Evolutionary conservation across 2,329 filamentous ascomycete genomes (phyloP), one percentile per base, ranked within the genome.

Genomic region (Diplodia sapinea): DNA sequence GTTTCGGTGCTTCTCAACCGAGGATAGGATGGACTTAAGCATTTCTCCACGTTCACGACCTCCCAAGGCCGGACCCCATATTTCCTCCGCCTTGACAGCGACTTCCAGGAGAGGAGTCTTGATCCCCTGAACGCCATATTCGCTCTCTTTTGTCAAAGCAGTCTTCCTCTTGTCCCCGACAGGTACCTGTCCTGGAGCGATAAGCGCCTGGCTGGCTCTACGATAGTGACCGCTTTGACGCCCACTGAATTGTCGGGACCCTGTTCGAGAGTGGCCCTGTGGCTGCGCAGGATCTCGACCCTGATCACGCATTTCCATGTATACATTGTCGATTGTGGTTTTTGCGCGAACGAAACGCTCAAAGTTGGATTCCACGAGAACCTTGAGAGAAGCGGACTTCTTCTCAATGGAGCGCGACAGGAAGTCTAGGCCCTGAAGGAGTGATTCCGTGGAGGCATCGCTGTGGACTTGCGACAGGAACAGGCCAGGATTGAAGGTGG

Each of bases 281-380:
- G 75, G 74, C 1, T 71, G 65, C 62, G 79, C 74, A 56, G 79
- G 74, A 67, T 85, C 80, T 51, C 81, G 79, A 83, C 94, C 84
- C 87, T 97, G 86, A 40, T 86, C 85, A 33, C 86, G 83, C 95
- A 99, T 99, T 79, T 99, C 95, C 70, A 90, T 96, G 81, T 99
- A 99, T 64, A 99, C 95, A 80, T 96, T 96, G 81, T 99, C 95
- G 74, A 99, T 98, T 8, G 94, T 98, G 20, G 94, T 92, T 79
- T 99, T 99, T 52, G 95, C 95, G 70, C 93, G 91, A 67, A 99
- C 95, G 82, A 99, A 99, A 71, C 94, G 91, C 80, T 99, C 96
- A 76, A 99, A 99, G 78, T 99, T 99, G 71, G 92, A 94, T 79
- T 99, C 95, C 29, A 99, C 95, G 20, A 99, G 86, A 12, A 96